Conservation (phyloP, 192 early-diverging fungal genomes). For the Fimicolochytrium jonesii region DNA sequence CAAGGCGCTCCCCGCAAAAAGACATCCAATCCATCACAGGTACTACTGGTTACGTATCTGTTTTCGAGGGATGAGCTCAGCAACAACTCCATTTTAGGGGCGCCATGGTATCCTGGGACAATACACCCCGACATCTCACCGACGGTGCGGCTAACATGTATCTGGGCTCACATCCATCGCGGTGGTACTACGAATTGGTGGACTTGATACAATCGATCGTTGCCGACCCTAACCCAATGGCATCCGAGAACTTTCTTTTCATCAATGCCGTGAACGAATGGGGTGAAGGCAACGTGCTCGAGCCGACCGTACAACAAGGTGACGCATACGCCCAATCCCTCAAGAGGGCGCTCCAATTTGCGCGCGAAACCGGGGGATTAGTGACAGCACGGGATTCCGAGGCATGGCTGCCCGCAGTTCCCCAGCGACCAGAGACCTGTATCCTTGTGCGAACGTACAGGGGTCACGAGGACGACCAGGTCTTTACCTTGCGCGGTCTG, state of each 20-base stretch:
- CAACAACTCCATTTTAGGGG: too few relatives aligned
- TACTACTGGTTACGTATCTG: too few relatives aligned
- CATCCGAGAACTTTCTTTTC: not conserved
- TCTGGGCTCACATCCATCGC: too few relatives aligned
- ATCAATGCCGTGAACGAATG: not conserved
- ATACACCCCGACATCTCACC: not conserved
- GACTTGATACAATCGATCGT: not conserved
- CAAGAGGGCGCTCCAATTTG: not conserved
- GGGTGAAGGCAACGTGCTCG: not conserved
- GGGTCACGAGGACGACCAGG: not conserved
- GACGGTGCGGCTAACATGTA: too few relatives aligned
- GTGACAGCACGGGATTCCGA: not conserved
- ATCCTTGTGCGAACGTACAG: not conserved
- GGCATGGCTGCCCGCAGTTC: not conserved
- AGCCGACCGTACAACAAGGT: not conserved
- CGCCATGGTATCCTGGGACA: not conserved
- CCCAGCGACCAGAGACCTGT: not conserved
- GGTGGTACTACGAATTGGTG: too few relatives aligned
- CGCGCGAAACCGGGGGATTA: not conserved
- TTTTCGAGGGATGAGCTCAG: too few relatives aligned
- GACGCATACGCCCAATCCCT: not conserved
- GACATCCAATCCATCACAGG: too few relatives aligned
- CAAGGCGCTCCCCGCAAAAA: too few relatives aligned
- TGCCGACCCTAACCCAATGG: not conserved
- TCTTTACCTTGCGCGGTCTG: not conserved